A percentile compares a stretch with the other conserved stretches of the same genome.
Evolutionary conservation across 2,329 filamentous ascomycete genomes (phyloP).

Genomic region (Cryphonectria radicalis): DNA sequence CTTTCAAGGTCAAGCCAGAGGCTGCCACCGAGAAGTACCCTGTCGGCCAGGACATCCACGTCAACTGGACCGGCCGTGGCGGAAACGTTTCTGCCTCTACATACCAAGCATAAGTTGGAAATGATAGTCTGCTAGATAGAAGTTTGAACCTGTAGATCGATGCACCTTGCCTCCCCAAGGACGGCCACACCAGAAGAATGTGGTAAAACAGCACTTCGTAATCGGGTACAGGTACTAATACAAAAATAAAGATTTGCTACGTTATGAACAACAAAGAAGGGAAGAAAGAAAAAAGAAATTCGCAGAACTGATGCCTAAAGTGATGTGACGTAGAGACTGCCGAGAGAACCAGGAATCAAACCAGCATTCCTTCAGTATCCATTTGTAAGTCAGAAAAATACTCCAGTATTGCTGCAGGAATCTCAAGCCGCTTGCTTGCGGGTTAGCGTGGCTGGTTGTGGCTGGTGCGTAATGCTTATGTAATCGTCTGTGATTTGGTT

Average conservation of each 20-base stretch:
- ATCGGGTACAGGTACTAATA: conserved; percentile 24
- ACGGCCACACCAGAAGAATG: conserved; percentile 18
- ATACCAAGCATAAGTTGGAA: conserved; percentile 80
- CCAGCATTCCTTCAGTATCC: neutral
- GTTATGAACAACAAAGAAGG: neutral
- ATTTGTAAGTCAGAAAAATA: neutral
- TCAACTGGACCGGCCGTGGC: conserved; percentile 99
- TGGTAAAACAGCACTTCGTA: conserved; percentile 22
- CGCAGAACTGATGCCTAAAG: neutral
- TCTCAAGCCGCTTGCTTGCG: neutral
- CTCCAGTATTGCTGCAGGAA: neutral
- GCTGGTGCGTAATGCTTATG: conserved; percentile 18
- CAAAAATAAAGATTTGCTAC: conserved; percentile 21
- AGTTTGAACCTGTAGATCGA: conserved; percentile 19
- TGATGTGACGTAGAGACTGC: neutral
- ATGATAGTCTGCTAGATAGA: conserved; percentile 24
- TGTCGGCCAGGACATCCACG: conserved; percentile 87
- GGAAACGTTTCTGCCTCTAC: conserved; percentile 97
- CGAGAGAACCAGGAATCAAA: neutral
- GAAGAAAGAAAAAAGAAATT: neutral
- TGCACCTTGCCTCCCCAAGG: conserved; percentile 3
- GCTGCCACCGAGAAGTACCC: conserved; percentile 77
- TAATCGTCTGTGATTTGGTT: conserved; percentile 11
- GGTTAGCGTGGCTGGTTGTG: neutral
- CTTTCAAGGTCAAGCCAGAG: conserved; percentile 87